Evolutionary conservation across 345 rosid species (phyloP), one percentile per base, ranked within the genome.

Genomic region (Salix arbutifolia): DNA sequence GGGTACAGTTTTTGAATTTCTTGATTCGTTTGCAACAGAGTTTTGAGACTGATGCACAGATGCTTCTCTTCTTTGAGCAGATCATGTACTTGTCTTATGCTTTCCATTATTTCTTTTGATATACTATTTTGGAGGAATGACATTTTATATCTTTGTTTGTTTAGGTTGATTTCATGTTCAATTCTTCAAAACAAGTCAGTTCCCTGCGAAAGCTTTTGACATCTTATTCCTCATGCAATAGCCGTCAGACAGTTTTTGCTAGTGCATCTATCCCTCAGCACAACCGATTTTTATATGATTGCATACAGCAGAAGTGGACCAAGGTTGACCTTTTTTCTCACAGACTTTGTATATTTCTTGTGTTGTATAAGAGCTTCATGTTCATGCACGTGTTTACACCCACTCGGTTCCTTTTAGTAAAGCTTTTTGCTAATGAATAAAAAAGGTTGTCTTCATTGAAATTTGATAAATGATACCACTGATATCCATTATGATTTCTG

Each of bases 191-290:
- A 83, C 89, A 95, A 89, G 93, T 88, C 72, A 87, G 92, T 81
- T 88, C 90, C 79, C 84, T 93, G 62, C 82, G 91, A 81, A 93
- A 89, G 91, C 90, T 95, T 71, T 81, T 95, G 88, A 90, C 88
- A 10, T 81, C 85, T 26, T 93, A 89, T 76, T 92, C 97, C 3
- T 91, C 93, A 7, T 88, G 90, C 85, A 83, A 84, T 74, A 83
- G 74, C 81, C 97, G 94, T 64, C 99, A 89, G 85, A 95, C 96
- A 7, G 83, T 95, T 83, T 90, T 95, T 74, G 96, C 96, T 31
- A 90, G 99, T 83, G 99, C 99, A 71, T 95, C 99, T 78, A 89
- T 93, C 67, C 99, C 97, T 62, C 97, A 95, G 80, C 97, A 92
- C 76, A 88, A 87, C 38, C 84, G 93, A 80, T 95, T 95, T 82